Evolutionary conservation across 192 early-diverging fungal genomes (phyloP).

Genomic region (Phycomyces blakesleeanus): DNA sequence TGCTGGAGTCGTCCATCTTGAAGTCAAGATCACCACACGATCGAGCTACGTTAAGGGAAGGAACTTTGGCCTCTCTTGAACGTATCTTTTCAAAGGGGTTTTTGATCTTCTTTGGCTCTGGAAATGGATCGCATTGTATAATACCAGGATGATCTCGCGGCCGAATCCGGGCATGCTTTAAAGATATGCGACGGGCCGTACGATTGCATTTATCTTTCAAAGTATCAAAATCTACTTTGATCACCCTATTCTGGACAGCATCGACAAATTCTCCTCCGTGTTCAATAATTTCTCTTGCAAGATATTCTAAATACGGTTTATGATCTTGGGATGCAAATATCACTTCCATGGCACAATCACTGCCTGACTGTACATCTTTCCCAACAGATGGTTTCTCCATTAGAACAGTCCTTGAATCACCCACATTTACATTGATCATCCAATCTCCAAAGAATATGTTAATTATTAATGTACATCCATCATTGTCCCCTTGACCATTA

Average conservation of each 20-base stretch:
- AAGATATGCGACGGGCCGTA: slow-evolving; percentile 29
- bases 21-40: slow-evolving; percentile 57
- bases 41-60: slow-evolving; percentile 53
- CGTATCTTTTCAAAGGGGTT: neutral
- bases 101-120: neutral
- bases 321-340: slow-evolving; percentile 54
- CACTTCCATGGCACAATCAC: slow-evolving; percentile 44
- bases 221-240: slow-evolving; percentile 46
- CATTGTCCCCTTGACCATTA: slow-evolving; percentile 34
- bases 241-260: slow-evolving; percentile 48
- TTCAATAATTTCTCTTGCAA: slow-evolving; percentile 50
- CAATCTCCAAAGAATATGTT: slow-evolving; percentile 55
- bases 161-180: slow-evolving; percentile 56
- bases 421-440: slow-evolving; percentile 54
- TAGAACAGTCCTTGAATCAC: slow-evolving; percentile 52
- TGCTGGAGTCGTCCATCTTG: slow-evolving; percentile 47
- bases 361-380: neutral
- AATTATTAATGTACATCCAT: slow-evolving; percentile 54
- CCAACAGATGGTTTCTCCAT: slow-evolving; percentile 22
- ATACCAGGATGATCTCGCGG: slow-evolving; percentile 35
- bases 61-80: slow-evolving; percentile 25
- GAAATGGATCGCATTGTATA: neutral
- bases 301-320: slow-evolving; percentile 55
- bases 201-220: slow-evolving; percentile 46
- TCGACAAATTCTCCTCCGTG: slow-evolving; percentile 61